phyloP scores from a whole-genome alignment of 1,284 basidiomycete genomes.

The Cryptococcus sp. region DNA sequence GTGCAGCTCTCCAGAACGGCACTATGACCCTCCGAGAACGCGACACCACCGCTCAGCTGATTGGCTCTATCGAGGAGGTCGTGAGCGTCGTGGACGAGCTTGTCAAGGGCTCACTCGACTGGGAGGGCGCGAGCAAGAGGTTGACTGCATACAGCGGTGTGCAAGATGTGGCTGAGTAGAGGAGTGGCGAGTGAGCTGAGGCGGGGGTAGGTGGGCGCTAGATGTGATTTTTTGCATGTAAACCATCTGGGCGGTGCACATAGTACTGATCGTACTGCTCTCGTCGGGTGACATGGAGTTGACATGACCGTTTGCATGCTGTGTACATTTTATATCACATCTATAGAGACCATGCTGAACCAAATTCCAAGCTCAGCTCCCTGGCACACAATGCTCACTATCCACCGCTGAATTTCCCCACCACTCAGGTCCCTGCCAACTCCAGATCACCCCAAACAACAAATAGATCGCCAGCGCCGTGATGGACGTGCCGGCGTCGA shows the following conservation, averaged over 20 bases:
- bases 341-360: no score
- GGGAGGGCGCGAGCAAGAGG: slow-evolving; percentile 70
- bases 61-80: slow-evolving; percentile 89
- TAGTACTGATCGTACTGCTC: no score
- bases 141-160: slow-evolving; percentile 84
- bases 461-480: slow-evolving; percentile 53
- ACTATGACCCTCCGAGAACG: slow-evolving; percentile 92
- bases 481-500: slow-evolving; percentile 53
- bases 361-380: slow-evolving; percentile 17
- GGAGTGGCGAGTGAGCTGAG: no score
- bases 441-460: slow-evolving; percentile 40
- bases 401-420: slow-evolving; percentile 47
- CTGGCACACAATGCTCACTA: slow-evolving; percentile 49
- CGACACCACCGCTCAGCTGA: slow-evolving; percentile 89
- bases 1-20: slow-evolving; percentile 72
- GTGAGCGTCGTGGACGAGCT: slow-evolving; percentile 74
- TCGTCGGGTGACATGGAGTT: no score
- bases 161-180: slow-evolving; percentile 65
- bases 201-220: background rate
- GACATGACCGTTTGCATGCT: no score
- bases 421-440: slow-evolving; percentile 41
- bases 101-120: slow-evolving; percentile 68
- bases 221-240: background rate
- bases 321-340: no score
- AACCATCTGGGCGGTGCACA: background rate